phyloP scores from a whole-genome alignment of 805 yeast genomes.

The Metschnikowia noctiluminum region DNA sequence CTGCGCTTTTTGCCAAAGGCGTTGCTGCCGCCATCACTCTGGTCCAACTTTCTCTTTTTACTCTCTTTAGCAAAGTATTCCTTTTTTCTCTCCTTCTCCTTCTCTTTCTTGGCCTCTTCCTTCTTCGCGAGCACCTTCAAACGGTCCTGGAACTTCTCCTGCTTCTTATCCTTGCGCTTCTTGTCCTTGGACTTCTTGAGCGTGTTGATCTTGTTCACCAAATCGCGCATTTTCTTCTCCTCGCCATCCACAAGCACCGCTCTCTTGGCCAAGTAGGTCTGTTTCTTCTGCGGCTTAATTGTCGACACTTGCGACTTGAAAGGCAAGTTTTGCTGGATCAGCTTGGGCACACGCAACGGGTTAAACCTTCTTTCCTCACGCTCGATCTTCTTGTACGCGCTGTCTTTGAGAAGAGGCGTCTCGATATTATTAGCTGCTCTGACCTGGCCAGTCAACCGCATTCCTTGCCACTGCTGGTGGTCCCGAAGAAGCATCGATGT shows the following conservation, averaged over 20 bases:
- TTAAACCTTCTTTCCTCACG: conserved; percentile 83
- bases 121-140: conserved; percentile 72
- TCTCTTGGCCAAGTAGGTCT: conserved; percentile 79
- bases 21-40: conserved; percentile 23
- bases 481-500: conserved; percentile 54
- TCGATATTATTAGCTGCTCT: conserved; percentile 69
- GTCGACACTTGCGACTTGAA: conserved; percentile 86
- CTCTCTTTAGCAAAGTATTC: conserved; percentile 76
- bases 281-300: conserved; percentile 83
- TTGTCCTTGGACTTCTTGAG: conserved; percentile 81
- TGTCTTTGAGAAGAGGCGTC: conserved; percentile 55
- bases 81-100: conserved; percentile 81
- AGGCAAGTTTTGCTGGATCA: conserved; percentile 75
- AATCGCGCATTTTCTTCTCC: conserved; percentile 87
- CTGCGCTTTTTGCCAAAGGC: conserved; percentile 34
- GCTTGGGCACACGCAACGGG: conserved; percentile 79
- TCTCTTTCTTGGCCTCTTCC: conserved; percentile 67
- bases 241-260: conserved; percentile 93
- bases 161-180: conserved; percentile 69
- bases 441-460: conserved; percentile 92
- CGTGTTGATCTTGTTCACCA: conserved; percentile 84
- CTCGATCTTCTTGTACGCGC: conserved; percentile 67
- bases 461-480: conserved; percentile 91
- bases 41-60: conserved; percentile 50
- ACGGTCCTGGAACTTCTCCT: conserved; percentile 70